phyloP scores from a whole-genome alignment of 1,284 basidiomycete genomes.

The Papiliotrema laurentii region DNA sequence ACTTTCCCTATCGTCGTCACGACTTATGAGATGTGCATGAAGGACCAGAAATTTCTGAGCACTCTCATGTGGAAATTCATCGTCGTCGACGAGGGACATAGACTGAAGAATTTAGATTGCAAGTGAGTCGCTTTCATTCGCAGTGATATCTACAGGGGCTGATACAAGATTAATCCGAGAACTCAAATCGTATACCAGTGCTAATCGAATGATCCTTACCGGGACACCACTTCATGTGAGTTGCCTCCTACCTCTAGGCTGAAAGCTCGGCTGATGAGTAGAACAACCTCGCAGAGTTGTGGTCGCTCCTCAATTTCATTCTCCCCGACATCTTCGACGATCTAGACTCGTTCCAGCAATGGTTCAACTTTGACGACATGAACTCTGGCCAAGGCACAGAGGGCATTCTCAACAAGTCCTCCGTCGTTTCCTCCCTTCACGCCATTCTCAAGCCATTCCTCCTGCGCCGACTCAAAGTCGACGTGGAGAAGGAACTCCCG shows the following conservation, averaged over 20 bases:
- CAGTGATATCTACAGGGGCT: neutral
- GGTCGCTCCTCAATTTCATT: conserved; percentile 93
- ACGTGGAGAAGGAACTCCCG: conserved; percentile 75
- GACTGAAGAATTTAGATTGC: conserved; percentile 88
- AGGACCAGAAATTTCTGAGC: conserved; percentile 64
- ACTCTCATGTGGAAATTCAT: conserved; percentile 84
- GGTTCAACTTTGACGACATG: conserved; percentile 57
- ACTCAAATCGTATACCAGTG: conserved; percentile 79
- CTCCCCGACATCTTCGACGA: conserved; percentile 89
- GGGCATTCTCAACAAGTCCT: conserved; percentile 54
- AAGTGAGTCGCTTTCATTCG: conserved; percentile 47
- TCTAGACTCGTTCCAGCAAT: conserved; percentile 82
- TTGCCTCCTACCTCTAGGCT: conserved; percentile 6
- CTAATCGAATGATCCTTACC: conserved; percentile 85
- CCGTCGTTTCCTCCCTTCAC: conserved; percentile 76
- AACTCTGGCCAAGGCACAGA: conserved; percentile 15
- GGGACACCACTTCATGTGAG: conserved; percentile 87
- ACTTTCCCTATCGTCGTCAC: conserved; percentile 60
- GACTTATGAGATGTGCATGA: conserved; percentile 90
- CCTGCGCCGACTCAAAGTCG: conserved; percentile 83
- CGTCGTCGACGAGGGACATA: conserved; percentile 92
- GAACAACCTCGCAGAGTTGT: conserved; percentile 92
- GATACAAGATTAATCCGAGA: conserved; percentile 66
- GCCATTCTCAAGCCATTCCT: conserved; percentile 91
- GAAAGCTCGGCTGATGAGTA: conserved; percentile 35